Conservation (phyloP, 1,284 basidiomycete species). For the Naganishia sp. region DNA sequence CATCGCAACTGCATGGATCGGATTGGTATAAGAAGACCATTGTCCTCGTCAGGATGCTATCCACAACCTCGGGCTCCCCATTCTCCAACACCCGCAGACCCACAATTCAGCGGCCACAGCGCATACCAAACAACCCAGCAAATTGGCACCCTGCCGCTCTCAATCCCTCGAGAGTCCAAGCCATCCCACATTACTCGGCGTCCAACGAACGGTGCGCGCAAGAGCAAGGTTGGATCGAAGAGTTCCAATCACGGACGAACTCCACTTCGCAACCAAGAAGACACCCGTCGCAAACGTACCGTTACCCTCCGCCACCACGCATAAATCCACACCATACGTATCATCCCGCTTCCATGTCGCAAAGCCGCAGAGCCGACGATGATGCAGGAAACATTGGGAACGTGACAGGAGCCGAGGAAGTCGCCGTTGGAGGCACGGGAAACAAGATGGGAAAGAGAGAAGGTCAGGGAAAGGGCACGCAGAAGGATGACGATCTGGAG, state of each 20-base stretch:
- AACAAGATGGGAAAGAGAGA: neutral
- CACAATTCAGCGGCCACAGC: slow-evolving; percentile 8
- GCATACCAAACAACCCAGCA: slow-evolving; percentile 6
- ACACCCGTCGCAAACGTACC: neutral
- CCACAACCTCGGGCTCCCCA: neutral
- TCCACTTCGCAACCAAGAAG: neutral
- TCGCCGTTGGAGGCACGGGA: neutral
- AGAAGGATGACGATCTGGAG: slow-evolving; percentile 8
- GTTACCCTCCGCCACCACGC: slow-evolving; percentile 8
- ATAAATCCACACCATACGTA: slow-evolving; percentile 15
- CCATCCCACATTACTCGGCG: slow-evolving; percentile 5
- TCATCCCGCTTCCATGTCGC: slow-evolving; percentile 16
- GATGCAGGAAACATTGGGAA: slow-evolving; percentile 14
- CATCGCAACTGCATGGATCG: neutral
- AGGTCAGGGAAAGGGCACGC: neutral
- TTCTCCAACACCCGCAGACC: slow-evolving; percentile 17
- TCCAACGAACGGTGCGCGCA: neutral
- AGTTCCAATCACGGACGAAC: slow-evolving; percentile 1
- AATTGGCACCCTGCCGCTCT: slow-evolving; percentile 12
- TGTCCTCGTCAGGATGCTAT: slow-evolving; percentile 5
- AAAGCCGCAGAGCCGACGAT: neutral
- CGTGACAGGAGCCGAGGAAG: slow-evolving; percentile 16
- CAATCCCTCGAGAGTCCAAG: neutral
- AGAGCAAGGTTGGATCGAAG: slow-evolving; percentile 16
- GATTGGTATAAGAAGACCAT: neutral